Conservation (phyloP, 495 filamentous ascomycete species). For the Xanthoparmelia taractica region DNA sequence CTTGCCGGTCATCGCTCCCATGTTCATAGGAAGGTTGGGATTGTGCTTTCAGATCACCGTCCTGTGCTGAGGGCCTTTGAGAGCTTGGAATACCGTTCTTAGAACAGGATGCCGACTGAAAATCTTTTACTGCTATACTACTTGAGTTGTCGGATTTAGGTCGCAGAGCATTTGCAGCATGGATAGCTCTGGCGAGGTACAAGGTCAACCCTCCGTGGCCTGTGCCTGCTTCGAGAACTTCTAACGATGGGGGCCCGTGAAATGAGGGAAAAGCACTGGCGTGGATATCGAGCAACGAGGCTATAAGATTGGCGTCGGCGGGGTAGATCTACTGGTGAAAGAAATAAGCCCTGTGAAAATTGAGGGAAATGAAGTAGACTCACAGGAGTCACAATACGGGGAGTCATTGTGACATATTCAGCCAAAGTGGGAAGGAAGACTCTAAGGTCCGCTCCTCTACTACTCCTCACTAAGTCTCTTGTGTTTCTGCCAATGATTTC, state of each 20-base stretch:
- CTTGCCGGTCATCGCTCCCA: conserved; percentile 39
- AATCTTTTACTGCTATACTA: neutral
- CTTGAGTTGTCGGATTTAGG: neutral
- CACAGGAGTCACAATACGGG: conserved; percentile 65
- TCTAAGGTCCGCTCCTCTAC: conserved; percentile 45
- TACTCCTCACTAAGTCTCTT: conserved; percentile 47
- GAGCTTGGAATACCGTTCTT: too few species aligned
- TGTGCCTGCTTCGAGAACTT: conserved; percentile 76
- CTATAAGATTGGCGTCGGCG: conserved; percentile 62
- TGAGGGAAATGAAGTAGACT: neutral
- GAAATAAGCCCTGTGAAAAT: neutral
- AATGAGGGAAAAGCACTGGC: conserved; percentile 30
- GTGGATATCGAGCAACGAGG: conserved; percentile 67
- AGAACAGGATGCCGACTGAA: neutral
- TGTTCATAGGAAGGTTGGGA: conserved; percentile 1
- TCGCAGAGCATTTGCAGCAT: conserved; percentile 54
- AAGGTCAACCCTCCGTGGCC: conserved; percentile 67
- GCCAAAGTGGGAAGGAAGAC: conserved; percentile 57
- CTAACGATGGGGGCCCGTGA: conserved; percentile 34
- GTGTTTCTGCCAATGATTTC: conserved; percentile 56
- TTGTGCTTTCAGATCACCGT: neutral
- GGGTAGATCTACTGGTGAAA: conserved; percentile 57
- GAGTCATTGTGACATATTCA: conserved; percentile 59
- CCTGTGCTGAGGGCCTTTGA: neutral
- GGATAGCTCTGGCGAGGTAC: conserved; percentile 58